Percentiles rank a stretch among this genome's conserved stretches.
Evolutionary conservation across 73 alveolate genomes (phyloP).

Genomic region (Blepharisma japonicum): DNA sequence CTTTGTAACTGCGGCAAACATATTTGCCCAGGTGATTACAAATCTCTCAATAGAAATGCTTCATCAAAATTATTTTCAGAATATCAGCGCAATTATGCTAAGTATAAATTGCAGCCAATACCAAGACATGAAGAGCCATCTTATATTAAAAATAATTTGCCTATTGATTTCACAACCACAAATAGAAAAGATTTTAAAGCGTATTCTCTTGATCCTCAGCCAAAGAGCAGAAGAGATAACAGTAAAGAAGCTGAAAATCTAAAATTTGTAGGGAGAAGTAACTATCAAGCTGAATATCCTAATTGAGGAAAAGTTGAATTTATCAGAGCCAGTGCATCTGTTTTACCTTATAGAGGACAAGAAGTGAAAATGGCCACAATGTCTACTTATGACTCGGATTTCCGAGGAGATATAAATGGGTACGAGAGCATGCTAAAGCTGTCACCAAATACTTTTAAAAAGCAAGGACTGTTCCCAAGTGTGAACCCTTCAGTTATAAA

Average conservation of each 20-base stretch:
- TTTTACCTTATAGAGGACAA: not conserved
- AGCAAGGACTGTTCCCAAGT: too few species aligned
- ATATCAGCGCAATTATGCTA: not conserved
- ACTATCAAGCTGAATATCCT: slow-evolving; percentile 12
- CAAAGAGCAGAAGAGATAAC: not conserved
- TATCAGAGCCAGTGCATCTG: not conserved
- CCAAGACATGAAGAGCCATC: too few species aligned
- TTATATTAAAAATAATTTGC: too few species aligned
- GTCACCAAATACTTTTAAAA: too few species aligned
- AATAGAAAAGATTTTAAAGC: not conserved
- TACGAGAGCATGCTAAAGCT: too few species aligned
- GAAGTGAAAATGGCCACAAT: slow-evolving; percentile 20
- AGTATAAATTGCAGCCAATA: not conserved
- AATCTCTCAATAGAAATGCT: not conserved
- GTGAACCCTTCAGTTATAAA: too few species aligned
- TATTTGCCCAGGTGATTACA: slow-evolving; percentile 12
- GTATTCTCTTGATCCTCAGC: not conserved
- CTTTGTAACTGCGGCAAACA: slow-evolving; percentile 8
- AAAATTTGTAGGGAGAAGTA: slow-evolving; percentile 1
- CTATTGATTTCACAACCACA: slow-evolving; percentile 8
- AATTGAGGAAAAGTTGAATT: slow-evolving; percentile 20
- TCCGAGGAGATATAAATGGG: too few species aligned
- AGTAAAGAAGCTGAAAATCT: not conserved
- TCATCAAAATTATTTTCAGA: not conserved
- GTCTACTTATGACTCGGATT: not conserved